Percentiles rank a stretch among this genome's conserved stretches.
Evolutionary conservation across 2,329 filamentous ascomycete genomes (phyloP).

Genomic region (Falciphora oryzae): DNA sequence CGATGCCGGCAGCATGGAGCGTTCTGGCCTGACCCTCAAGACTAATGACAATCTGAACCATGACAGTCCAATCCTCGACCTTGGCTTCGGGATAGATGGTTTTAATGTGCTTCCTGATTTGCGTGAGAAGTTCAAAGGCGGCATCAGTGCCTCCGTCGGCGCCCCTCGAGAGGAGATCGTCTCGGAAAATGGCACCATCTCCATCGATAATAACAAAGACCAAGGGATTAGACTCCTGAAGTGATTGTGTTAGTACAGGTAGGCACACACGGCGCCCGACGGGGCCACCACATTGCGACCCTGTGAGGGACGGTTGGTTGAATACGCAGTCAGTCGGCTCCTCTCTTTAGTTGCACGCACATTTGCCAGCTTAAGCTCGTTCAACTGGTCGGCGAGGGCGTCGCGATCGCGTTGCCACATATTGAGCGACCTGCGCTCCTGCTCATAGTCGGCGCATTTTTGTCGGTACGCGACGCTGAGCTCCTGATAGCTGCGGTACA

Average conservation of each 20-base stretch:
- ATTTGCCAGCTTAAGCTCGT: conserved; percentile 9
- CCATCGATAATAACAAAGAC: conserved; percentile 30
- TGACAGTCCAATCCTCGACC: conserved; percentile 27
- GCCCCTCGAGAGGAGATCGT: conserved; percentile 25
- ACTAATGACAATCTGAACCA: conserved; percentile 28
- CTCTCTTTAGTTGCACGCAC: not conserved
- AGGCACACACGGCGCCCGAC: no score
- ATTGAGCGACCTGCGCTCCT: conserved; percentile 8
- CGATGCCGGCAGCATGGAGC: conserved; percentile 22
- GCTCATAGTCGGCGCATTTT: conserved; percentile 10
- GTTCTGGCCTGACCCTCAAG: conserved; percentile 26
- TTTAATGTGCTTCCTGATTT: conserved; percentile 21
- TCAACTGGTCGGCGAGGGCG: conserved; percentile 1
- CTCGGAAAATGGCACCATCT: conserved; percentile 29
- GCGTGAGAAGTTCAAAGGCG: conserved; percentile 22
- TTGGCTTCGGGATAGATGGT: conserved; percentile 20
- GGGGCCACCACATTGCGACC: not conserved
- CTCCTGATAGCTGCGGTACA: conserved; percentile 1
- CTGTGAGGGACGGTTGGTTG: not conserved
- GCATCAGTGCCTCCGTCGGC: conserved; percentile 28
- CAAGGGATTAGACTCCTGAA: conserved; percentile 27
- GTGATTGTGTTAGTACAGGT: not conserved
- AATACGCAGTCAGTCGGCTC: not conserved
- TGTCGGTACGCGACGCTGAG: not conserved
- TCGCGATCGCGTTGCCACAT: conserved; percentile 10